Evolutionary conservation across 306 rosid species (phyloP).

Genomic region (Cyamopsis tetragonoloba): DNA sequence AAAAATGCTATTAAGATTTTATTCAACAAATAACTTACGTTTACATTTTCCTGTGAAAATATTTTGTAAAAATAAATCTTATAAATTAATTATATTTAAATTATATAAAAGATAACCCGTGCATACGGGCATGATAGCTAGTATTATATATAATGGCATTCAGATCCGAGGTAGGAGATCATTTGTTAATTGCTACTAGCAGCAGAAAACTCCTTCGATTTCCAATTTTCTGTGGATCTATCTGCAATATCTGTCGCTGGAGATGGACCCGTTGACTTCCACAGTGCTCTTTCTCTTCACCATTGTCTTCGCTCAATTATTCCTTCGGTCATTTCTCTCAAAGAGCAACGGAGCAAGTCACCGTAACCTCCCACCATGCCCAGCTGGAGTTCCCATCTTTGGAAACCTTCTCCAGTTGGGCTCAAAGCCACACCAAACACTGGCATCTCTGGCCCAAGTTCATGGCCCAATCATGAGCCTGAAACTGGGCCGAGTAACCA

Average conservation of each 20-base stretch:
- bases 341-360: not conserved
- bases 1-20: too few species aligned
- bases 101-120: too few species aligned
- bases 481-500: conserved; percentile 44
- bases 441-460: conserved; percentile 32
- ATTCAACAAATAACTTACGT: too few species aligned
- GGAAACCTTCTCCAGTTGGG: conserved; percentile 61
- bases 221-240: not conserved
- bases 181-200: too few species aligned
- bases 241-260: too few species aligned
- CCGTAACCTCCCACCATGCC: conserved; percentile 63
- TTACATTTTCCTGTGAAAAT: too few species aligned
- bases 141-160: too few species aligned
- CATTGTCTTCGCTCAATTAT: conserved; percentile 6
- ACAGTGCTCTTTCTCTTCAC: not conserved
- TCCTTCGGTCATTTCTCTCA: not conserved
- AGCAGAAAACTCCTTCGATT: not conserved
- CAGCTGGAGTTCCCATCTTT: conserved; percentile 33
- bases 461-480: conserved; percentile 52
- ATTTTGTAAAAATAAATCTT: too few species aligned
- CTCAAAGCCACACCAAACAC: conserved; percentile 46
- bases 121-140: too few species aligned
- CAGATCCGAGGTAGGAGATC: too few species aligned
- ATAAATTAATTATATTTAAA: too few species aligned
- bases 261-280: conserved; percentile 20